Percentiles rank a stretch among this genome's conserved stretches.
phyloP scores from a whole-genome alignment of 176 grass and related monocot genomes.

The Oryza meridionalis region DNA sequence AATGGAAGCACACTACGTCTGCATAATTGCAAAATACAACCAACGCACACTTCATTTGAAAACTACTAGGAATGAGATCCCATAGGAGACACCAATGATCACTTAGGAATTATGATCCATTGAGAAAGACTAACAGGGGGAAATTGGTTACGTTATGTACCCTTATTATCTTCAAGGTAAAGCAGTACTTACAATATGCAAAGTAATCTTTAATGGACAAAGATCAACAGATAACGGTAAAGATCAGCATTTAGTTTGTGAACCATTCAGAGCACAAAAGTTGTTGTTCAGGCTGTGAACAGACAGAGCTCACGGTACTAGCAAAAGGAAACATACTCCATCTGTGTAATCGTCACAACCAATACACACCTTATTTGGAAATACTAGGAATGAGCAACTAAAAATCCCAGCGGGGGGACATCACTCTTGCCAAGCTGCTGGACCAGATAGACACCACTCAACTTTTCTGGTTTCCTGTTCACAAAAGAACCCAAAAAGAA shows the following conservation, averaged over 20 bases:
- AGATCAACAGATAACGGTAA: slow-evolving; percentile 5
- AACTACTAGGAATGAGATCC: slow-evolving; percentile 36
- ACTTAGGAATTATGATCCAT: neutral
- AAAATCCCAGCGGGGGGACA: slow-evolving; percentile 30
- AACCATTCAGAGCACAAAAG: slow-evolving; percentile 23
- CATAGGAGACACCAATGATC: slow-evolving; percentile 21
- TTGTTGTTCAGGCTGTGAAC: slow-evolving; percentile 9
- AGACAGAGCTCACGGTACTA: slow-evolving; percentile 7
- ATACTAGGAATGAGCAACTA: slow-evolving; percentile 41
- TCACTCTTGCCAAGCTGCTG: slow-evolving; percentile 41
- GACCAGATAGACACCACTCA: slow-evolving; percentile 33
- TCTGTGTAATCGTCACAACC: slow-evolving; percentile 39
- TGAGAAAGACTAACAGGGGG: neutral
- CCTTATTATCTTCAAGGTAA: neutral
- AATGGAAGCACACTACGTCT: slow-evolving; percentile 32
- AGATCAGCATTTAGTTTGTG: slow-evolving; percentile 25
- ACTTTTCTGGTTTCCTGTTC: slow-evolving; percentile 50
- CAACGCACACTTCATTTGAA: slow-evolving; percentile 44
- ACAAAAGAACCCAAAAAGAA: slow-evolving; percentile 3
- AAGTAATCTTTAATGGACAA: slow-evolving; percentile 22
- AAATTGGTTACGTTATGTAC: neutral
- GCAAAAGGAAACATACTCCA: slow-evolving; percentile 33
- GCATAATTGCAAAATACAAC: slow-evolving; percentile 24
- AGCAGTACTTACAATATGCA: neutral
- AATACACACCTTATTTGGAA: slow-evolving; percentile 49